Base-by-base conservation (phyloP, 2,329 filamentous ascomycete species). In the Phoma herbarum region DNA sequence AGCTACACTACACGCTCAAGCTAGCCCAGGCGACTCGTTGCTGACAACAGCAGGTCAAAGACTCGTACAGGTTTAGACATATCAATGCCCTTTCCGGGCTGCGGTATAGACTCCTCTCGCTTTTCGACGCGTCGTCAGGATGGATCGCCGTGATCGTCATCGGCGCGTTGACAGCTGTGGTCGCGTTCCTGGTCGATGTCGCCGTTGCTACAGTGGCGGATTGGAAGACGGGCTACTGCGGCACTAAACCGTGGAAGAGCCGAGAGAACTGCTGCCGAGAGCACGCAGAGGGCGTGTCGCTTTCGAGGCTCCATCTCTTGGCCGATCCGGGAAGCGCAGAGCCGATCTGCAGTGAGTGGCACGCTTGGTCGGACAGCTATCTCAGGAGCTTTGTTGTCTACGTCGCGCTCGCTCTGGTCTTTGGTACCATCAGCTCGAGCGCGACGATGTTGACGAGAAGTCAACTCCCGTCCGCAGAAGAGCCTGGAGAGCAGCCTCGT, bases 221-320 rank as follows among this genome's bases (percentile, higher is more conserved):
- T 63, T 85, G 81, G 80, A 87, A 87, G 69, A 70, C 80, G 11
- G 85, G 85, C n/a, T 85, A 84, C 61, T 87, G 85, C 72, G 73
- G 61, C 7, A 67, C 61, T 4, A 83, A 82, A 59, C 67, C 75
- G 0, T 77, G 85, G 20, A 70, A 78, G 33, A 83, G 78, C 42
- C 75, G 80, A 28, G 82, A 86, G 61, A 70, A 72, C n/a, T 86
- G 84, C 68, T 86, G 84, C 64, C 69, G 72, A 2, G 62, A 54
- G 2, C 43, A 29, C n/a, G 26, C 48, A 16, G 20, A 35, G 1
- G 14, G 39, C 8, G 5, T 37, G 3, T 26, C 51, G 20, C 41
- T 10, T 29, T 42, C 33, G 16, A 18, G 11, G 7, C 25, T 42
- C 6, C 33, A 20, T 16, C 11, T 20, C 16, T 10, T 25, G 3